Evolutionary conservation across 2,329 filamentous ascomycete species (phyloP), one percentile per base, ranked within the genome.

Genomic region (Beauveria asiatica): DNA sequence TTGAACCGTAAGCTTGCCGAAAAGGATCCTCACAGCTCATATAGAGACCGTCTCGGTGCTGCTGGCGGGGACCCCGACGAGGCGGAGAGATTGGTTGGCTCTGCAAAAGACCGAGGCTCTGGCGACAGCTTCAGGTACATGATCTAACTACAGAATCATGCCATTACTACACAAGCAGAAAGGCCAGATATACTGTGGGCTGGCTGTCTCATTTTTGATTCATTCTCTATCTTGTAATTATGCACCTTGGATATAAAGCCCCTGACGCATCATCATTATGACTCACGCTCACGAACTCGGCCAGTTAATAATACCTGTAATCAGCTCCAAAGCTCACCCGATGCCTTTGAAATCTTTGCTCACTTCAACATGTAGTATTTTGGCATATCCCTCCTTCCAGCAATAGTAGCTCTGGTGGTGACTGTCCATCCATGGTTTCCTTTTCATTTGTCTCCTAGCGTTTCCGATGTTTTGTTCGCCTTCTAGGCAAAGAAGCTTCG

Each of bases 1-100:
- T 72, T 76, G 68, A 89, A 89, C 66, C 65, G 71, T 17, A 73
- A 65, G 61, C 69, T 79, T 61, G 78, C 80, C 57, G 61, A 61
- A 42, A 68, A 67, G 39, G 74, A 73, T 39, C 64, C 64, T 17
- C 69, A 69, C 65, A 5, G 65, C 65, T 11, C 30, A 8, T 57
- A 50, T 10, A 19, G 39, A 17, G 11, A n/a, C 46, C 37, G 46
- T 30, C 33, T 42, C 13, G 33, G 19, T n/a, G 27, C 37, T 11
- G 27, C 2, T 10, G 48, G 21, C 39, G 37, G 30, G 13, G 45
- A 58, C 19, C 37, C 19, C 10, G 68, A 72, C 16, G 76, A 76
- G 62, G 75, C 75, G 42, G 74, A 76, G 63, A 73, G 71, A 16
- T 65, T 78, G 33, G 74, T 78, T 60, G 73, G 69, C 27, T 64